Conservation (phyloP, 2,329 filamentous ascomycete genomes). For the Xylariaceae sp. region DNA sequence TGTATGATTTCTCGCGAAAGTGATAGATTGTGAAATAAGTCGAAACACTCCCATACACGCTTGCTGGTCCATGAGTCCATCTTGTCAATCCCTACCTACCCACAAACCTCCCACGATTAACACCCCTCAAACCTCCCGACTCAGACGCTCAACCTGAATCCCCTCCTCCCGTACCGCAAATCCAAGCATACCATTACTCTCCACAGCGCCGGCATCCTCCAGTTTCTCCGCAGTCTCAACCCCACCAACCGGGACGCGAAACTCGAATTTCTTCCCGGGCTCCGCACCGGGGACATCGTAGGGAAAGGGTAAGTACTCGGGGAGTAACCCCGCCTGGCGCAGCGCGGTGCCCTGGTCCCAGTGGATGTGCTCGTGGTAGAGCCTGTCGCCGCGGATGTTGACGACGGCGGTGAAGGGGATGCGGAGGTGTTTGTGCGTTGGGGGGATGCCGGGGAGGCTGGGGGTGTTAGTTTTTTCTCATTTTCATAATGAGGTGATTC, state of each 20-base stretch:
- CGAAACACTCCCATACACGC: no score
- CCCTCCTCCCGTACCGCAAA: slow-evolving; percentile 20
- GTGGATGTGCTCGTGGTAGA: slow-evolving; percentile 66
- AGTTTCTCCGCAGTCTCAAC: slow-evolving; percentile 46
- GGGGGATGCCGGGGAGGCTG: slow-evolving; percentile 54
- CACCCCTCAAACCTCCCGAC: not conserved
- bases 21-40: no score
- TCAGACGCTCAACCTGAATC: not conserved
- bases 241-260: slow-evolving; percentile 56
- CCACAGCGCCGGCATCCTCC: slow-evolving; percentile 45
- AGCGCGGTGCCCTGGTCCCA: slow-evolving; percentile 65
- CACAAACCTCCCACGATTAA: no score
- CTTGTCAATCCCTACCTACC: no score
- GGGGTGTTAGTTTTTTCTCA: not conserved
- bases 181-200: slow-evolving; percentile 52
- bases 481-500: not conserved
- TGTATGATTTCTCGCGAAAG: no score
- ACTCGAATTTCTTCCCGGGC: slow-evolving; percentile 42
- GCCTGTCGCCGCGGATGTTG: slow-evolving; percentile 60
- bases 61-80: no score
- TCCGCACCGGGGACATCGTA: slow-evolving; percentile 43
- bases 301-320: slow-evolving; percentile 60
- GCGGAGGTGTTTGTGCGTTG: slow-evolving; percentile 48
- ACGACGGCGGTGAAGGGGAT: slow-evolving; percentile 62
- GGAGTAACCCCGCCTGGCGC: slow-evolving; percentile 56